A percentile compares a stretch with the other conserved stretches of the same genome.
Evolutionary conservation across 305 asterid species (phyloP).

Genomic region (Fraxinus velutina): DNA sequence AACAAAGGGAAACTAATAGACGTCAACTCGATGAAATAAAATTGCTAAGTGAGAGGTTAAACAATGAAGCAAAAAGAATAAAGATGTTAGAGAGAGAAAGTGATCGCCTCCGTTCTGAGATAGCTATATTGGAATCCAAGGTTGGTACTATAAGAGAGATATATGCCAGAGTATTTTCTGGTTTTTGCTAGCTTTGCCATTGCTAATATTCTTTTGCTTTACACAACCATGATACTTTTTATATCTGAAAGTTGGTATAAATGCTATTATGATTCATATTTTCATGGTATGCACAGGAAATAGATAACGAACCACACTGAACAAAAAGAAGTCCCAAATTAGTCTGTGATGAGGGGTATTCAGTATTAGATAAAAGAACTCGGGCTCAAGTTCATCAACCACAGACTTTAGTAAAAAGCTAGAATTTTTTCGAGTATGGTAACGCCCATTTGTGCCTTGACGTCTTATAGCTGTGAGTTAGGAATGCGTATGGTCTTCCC

Average conservation of each 20-base stretch:
- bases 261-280: constrained; percentile 12
- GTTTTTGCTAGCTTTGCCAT: not conserved
- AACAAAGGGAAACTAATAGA: constrained; percentile 47
- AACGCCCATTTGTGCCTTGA: not conserved
- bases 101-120: constrained; percentile 81
- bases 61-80: constrained; percentile 69
- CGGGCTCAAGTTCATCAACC: not conserved
- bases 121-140: constrained; percentile 93
- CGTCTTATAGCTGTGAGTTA: not conserved
- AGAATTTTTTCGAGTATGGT: constrained; percentile 1
- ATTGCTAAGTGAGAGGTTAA: constrained; percentile 71
- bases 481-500: not conserved
- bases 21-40: constrained; percentile 69
- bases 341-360: not conserved
- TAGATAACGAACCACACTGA: not conserved
- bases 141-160: constrained; percentile 40
- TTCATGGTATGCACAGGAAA: not conserved
- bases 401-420: constrained; percentile 10
- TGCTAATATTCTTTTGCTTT: constrained; percentile 18
- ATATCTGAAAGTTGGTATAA: not conserved
- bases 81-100: constrained; percentile 91
- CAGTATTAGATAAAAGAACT: not conserved
- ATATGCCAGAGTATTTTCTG: constrained; percentile 9
- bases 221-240: constrained; percentile 1
- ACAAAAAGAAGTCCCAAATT: not conserved